These are phyloP conservation scores for Saccharomycopsis capsularis DNA, from an alignment of 805 yeast genomes.

Conservation along the genomic window DNA sequence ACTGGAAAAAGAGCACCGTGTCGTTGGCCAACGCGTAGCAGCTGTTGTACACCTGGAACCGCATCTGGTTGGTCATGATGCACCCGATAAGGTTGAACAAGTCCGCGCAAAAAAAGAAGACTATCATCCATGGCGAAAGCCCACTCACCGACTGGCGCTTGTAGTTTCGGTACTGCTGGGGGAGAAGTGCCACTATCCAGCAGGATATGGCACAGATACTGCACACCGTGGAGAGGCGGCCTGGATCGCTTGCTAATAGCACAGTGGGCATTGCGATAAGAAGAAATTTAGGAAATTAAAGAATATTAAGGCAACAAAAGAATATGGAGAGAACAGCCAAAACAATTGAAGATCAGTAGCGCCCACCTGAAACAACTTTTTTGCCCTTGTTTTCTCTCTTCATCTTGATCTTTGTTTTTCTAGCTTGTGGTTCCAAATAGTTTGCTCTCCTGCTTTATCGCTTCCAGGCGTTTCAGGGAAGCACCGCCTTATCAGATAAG, in stretches of 20 bases:
- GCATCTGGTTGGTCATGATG: slow-evolving; percentile 63
- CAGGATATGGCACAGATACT: slow-evolving; percentile 8
- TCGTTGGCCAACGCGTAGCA: slow-evolving; percentile 71
- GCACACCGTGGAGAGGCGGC: slow-evolving; percentile 1
- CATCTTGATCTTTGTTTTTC: too few species aligned
- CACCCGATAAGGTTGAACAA: slow-evolving; percentile 54
- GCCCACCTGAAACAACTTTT: too few species aligned
- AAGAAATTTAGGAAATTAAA: neutral
- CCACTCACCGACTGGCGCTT: slow-evolving; percentile 29
- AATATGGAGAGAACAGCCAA: neutral
- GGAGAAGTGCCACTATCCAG: slow-evolving; percentile 27
- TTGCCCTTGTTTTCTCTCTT: too few species aligned
- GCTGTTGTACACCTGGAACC: slow-evolving; percentile 73
- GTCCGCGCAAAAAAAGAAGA: slow-evolving; percentile 32
- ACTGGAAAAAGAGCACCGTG: slow-evolving; percentile 59
- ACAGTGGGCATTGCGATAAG: neutral
- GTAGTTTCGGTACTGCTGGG: slow-evolving; percentile 32
- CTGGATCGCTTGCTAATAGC: too few species aligned
- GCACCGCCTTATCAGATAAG: too few species aligned
- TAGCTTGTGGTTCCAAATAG: too few species aligned
- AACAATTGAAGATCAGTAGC: too few species aligned
- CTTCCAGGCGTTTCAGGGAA: too few species aligned
- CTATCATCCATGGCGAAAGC: slow-evolving; percentile 28
- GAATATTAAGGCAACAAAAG: neutral
- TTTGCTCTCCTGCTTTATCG: too few species aligned